Conservation (phyloP, 2,329 filamentous ascomycete species). For the Diaporthe humulicola region DNA sequence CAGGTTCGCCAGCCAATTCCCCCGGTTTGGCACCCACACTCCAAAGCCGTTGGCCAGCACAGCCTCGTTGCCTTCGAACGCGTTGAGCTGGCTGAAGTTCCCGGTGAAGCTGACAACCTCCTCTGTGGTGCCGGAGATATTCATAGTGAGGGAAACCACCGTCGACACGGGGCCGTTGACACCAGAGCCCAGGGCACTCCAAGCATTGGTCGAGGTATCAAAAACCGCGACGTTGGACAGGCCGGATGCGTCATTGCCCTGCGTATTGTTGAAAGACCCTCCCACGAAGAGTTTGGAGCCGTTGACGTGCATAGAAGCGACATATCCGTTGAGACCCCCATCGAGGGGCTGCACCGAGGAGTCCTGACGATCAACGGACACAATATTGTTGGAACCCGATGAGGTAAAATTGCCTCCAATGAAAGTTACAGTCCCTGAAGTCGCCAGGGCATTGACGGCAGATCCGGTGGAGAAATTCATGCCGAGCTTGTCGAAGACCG, state of each 20-base stretch:
- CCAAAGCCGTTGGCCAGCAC: slow-evolving; percentile 81
- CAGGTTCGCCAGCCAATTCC: slow-evolving; percentile 91
- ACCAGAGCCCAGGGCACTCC: slow-evolving; percentile 86
- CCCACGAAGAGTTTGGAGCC: slow-evolving; percentile 81
- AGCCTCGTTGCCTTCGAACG: slow-evolving; percentile 73
- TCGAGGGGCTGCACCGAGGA: slow-evolving; percentile 72
- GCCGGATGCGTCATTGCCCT: slow-evolving; percentile 69
- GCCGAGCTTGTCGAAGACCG: slow-evolving; percentile 82
- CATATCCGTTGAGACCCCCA: slow-evolving; percentile 83
- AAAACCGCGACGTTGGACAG: slow-evolving; percentile 84
- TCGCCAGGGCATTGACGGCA: slow-evolving; percentile 76
- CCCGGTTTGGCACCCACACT: slow-evolving; percentile 88
- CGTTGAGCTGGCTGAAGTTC: slow-evolving; percentile 79
- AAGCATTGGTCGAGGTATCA: slow-evolving; percentile 75
- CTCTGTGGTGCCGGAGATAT: slow-evolving; percentile 79
- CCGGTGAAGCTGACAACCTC: slow-evolving; percentile 85
- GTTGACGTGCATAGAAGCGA: slow-evolving; percentile 79
- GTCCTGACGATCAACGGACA: slow-evolving; percentile 76
- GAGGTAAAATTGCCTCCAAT: slow-evolving; percentile 89
- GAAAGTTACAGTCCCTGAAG: slow-evolving; percentile 75
- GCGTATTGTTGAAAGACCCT: slow-evolving; percentile 85
- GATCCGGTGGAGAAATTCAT: slow-evolving; percentile 76
- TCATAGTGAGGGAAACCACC: slow-evolving; percentile 83
- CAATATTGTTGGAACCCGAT: slow-evolving; percentile 78
- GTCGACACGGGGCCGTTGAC: slow-evolving; percentile 83